These are phyloP conservation scores for Hirsutella minnesotensis DNA, from an alignment of 2,329 filamentous ascomycete genomes.

Conservation along the genomic window DNA sequence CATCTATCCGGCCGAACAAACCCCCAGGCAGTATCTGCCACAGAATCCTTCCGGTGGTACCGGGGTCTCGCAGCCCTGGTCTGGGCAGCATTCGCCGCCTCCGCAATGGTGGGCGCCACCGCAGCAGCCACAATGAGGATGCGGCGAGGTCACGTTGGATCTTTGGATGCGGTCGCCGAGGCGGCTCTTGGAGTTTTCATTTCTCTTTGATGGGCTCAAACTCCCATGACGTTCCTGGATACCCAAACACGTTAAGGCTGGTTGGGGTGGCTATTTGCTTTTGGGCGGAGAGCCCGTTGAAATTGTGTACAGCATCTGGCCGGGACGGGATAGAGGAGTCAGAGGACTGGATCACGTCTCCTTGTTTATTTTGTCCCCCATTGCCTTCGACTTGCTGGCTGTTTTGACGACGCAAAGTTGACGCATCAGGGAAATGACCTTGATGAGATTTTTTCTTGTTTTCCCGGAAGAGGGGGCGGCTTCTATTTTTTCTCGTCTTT, in stretches of 20 bases:
- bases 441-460: neutral
- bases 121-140: slow-evolving; percentile 28
- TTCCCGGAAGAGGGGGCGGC: neutral
- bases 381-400: neutral
- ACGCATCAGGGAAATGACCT: neutral
- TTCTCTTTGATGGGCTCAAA: slow-evolving; percentile 12
- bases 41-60: slow-evolving; percentile 40
- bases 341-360: slow-evolving; percentile 11
- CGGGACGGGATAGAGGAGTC: slow-evolving; percentile 28
- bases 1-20: slow-evolving; percentile 51
- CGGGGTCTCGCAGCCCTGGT: slow-evolving; percentile 40
- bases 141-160: neutral
- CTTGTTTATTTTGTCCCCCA: slow-evolving; percentile 6
- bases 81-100: slow-evolving; percentile 50
- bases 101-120: slow-evolving; percentile 45
- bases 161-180: neutral
- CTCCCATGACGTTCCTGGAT: slow-evolving; percentile 20
- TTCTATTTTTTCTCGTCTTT: neutral
- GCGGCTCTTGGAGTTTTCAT: slow-evolving; percentile 5
- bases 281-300: slow-evolving; percentile 15
- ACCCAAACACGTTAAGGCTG: slow-evolving; percentile 22
- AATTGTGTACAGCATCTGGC: slow-evolving; percentile 21
- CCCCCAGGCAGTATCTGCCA: slow-evolving; percentile 56
- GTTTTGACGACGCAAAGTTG: neutral
- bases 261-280: slow-evolving; percentile 23